A percentile compares a stretch with the other conserved stretches of the same genome.
These are phyloP conservation scores for Penicillium sp. DNA, from an alignment of 2,329 filamentous ascomycete genomes.

Conservation along the genomic window DNA sequence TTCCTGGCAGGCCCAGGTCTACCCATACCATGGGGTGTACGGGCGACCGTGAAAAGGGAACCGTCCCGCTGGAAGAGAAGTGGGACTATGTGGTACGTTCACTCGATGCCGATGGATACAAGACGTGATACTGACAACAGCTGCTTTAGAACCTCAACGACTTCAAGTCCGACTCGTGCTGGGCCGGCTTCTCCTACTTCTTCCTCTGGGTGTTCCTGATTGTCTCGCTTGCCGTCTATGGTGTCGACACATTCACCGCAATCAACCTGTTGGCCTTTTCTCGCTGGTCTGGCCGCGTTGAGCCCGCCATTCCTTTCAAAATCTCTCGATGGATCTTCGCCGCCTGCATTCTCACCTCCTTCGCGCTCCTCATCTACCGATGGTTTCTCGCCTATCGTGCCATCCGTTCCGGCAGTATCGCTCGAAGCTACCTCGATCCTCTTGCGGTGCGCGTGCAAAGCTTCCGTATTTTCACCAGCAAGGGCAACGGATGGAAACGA, in stretches of 20 bases:
- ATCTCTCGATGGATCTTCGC: constrained; percentile 95
- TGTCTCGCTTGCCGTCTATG: constrained; percentile 78
- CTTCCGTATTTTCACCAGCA: constrained; percentile 60
- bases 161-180: constrained; percentile 78
- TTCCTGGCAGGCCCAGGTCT: constrained; percentile 30
- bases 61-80: constrained; percentile 76
- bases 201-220: constrained; percentile 78
- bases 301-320: constrained; percentile 69
- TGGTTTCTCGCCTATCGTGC: constrained; percentile 74
- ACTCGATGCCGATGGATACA: not conserved
- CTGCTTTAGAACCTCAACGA: constrained; percentile 56
- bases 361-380: constrained; percentile 74
- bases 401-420: constrained; percentile 78
- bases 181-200: constrained; percentile 71
- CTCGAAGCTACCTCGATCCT: constrained; percentile 85
- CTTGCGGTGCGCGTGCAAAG: constrained; percentile 81
- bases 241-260: constrained; percentile 86
- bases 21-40: constrained; percentile 60
- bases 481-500: constrained; percentile 74
- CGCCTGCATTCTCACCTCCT: constrained; percentile 84
- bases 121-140: constrained; percentile 3
- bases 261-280: constrained; percentile 86
- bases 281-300: constrained; percentile 78
- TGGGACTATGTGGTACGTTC: constrained; percentile 83
- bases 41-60: constrained; percentile 56